A percentile compares a stretch with the other conserved stretches of the same genome.
Conservation (phyloP, 306 rosid genomes). For the Hylodesmum podocarpum region DNA sequence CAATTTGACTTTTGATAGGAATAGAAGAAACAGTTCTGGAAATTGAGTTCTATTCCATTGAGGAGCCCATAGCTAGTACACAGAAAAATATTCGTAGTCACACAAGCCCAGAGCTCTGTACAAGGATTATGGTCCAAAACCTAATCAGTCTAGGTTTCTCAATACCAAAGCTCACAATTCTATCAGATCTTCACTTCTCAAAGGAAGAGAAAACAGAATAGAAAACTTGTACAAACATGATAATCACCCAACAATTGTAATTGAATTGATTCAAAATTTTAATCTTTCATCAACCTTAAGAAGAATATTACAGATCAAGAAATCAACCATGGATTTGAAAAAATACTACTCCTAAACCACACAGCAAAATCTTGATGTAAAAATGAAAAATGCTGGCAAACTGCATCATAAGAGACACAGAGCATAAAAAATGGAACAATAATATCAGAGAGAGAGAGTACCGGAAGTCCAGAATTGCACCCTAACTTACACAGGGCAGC, state of each 20-base stretch:
- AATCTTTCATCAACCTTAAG: not conserved
- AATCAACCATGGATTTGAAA: not conserved
- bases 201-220: not conserved
- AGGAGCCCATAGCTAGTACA: not conserved
- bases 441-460: constrained; percentile 24
- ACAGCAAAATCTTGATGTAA: no score
- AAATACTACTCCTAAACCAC: not conserved
- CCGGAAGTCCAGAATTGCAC: constrained; percentile 61
- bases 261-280: not conserved
- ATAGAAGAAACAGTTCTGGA: not conserved
- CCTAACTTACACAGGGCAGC: constrained; percentile 67
- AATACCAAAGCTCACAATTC: not conserved
- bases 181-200: no score
- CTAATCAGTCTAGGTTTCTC: not conserved
- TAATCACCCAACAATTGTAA: constrained; percentile 10
- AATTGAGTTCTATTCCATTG: not conserved
- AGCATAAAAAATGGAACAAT: no score
- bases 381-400: no score
- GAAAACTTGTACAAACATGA: constrained; percentile 4
- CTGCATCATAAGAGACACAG: no score
- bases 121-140: not conserved
- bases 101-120: not conserved
- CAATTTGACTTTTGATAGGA: not conserved
- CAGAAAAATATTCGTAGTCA: not conserved
- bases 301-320: not conserved